Evolutionary conservation across 2,329 filamentous ascomycete species (phyloP), one percentile per base, ranked within the genome.

Genomic region (Zarea fungicola): DNA sequence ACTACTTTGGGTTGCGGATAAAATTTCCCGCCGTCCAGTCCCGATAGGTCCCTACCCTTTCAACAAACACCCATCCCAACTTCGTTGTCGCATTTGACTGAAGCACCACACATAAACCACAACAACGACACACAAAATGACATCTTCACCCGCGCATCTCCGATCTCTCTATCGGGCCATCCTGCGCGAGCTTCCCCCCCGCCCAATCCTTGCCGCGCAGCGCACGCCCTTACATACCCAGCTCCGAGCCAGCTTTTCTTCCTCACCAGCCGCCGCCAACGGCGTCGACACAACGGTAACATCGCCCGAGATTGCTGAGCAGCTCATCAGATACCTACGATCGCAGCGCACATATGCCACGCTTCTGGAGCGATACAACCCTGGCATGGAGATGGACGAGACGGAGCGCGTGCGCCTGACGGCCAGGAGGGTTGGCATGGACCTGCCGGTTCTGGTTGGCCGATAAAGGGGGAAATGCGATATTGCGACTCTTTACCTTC

Each of bases 351-450:
- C 81, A 63, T 96, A 97, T 65, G 78, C 81, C 22, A 84, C 81
- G 14, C 71, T 97, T 36, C 66, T 97, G 31, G 91, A 96, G 69
- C 78, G 91, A 58, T 97, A 99, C 70, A 97, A 97, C 66, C 90
- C 90, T 0, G 90, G 91, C 16, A 89, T 95, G 82, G 80, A 81
- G 56, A 88, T 96, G 85, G 82, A 86, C 56, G 85, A 83, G 64
- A 83, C 95, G 68, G 91, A 97, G 72, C 77, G 88, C 52, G 83
- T 96, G 35, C 73, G 89, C 50, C 72, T 96, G 72, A 87, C 87
- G 47, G 93, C 93, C 8, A 75, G 89, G 68, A 81, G 88, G 63
- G 90, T 97, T 34, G 93, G 92, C 16, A 89, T 96, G 85, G 79
- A 96, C 67, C 64, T 97, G 67, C 92, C 92, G 0, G 66, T 79